Conservation (phyloP, 345 rosid species). For the Camelina sativa region DNA sequence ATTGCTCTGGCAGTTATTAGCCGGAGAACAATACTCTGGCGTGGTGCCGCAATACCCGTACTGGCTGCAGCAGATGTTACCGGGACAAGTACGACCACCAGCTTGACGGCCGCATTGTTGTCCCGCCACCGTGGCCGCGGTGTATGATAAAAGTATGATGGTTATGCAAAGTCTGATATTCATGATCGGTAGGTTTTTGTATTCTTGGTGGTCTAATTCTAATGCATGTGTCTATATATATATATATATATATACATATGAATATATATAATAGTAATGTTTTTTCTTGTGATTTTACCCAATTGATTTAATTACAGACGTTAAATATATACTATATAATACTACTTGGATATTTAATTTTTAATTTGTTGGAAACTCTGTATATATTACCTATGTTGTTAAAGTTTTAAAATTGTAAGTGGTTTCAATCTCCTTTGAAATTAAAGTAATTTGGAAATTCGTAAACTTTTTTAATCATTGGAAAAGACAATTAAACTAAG, state of each 20-base stretch:
- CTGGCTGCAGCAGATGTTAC: conserved; percentile 49
- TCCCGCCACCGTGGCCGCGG: conserved; percentile 33
- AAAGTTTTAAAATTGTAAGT: background rate
- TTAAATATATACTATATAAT: background rate
- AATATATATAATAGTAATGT: background rate
- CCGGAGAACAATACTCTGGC: conserved; percentile 48
- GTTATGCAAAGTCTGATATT: conserved; percentile 25
- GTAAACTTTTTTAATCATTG: background rate
- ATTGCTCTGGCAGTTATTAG: conserved; percentile 47
- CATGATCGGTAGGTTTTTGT: conserved; percentile 29
- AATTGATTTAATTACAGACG: conserved; percentile 6
- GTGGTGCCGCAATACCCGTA: conserved; percentile 48
- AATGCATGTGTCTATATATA: background rate
- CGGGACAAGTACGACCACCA: conserved; percentile 45
- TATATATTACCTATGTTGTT: background rate
- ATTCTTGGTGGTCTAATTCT: conserved; percentile 9
- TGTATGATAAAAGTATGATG: conserved; percentile 24
- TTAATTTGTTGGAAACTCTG: background rate
- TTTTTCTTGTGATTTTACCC: conserved; percentile 12
- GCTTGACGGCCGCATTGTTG: conserved; percentile 49
- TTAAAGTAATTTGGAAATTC: background rate
- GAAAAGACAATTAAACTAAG: background rate
- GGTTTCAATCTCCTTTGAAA: background rate
- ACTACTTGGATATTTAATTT: background rate
- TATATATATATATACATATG: background rate